These are phyloP conservation scores for Cladosporium halotolerans DNA, from an alignment of 2,329 filamentous ascomycete species.

Conservation along the genomic window DNA sequence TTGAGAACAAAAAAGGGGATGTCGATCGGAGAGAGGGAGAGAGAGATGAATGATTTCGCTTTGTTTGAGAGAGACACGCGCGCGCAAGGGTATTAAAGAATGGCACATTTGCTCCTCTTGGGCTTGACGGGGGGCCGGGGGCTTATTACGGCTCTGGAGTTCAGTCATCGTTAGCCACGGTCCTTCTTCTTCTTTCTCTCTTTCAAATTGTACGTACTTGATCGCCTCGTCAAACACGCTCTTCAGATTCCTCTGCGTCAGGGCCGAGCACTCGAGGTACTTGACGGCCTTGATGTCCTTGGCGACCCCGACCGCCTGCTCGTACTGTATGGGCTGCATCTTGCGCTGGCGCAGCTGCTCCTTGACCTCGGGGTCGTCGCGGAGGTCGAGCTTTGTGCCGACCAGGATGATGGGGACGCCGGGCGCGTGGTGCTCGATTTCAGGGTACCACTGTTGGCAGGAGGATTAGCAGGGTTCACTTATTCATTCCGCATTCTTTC, in stretches of 20 bases:
- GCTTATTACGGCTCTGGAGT: conserved; percentile 61
- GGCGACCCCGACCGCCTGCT: conserved; percentile 79
- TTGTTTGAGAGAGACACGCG: no score
- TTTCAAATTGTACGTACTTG: conserved; percentile 57
- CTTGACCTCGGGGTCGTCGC: conserved; percentile 77
- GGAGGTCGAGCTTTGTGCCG: conserved; percentile 91
- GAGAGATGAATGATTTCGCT: no score
- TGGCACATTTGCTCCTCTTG: conserved; percentile 63
- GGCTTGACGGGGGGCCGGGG: conserved; percentile 55
- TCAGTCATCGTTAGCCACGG: conserved; percentile 8
- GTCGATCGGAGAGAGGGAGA: no score
- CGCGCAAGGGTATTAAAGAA: conserved; percentile 46
- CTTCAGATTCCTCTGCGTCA: conserved; percentile 96
- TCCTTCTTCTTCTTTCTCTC: background rate
- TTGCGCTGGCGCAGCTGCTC: conserved; percentile 82
- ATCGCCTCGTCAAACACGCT: conserved; percentile 98
- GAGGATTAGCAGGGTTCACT: background rate
- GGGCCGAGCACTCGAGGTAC: conserved; percentile 94
- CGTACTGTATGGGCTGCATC: conserved; percentile 95
- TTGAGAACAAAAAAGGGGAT: no score
- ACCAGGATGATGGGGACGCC: conserved; percentile 95
- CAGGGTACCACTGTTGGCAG: conserved; percentile 77
- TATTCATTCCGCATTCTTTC: no score
- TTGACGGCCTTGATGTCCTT: conserved; percentile 96
- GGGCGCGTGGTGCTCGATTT: conserved; percentile 94